These are phyloP conservation scores for Globisporangium takayamanum DNA, from an alignment of 352 stramenopile species.

Conservation along the genomic window DNA sequence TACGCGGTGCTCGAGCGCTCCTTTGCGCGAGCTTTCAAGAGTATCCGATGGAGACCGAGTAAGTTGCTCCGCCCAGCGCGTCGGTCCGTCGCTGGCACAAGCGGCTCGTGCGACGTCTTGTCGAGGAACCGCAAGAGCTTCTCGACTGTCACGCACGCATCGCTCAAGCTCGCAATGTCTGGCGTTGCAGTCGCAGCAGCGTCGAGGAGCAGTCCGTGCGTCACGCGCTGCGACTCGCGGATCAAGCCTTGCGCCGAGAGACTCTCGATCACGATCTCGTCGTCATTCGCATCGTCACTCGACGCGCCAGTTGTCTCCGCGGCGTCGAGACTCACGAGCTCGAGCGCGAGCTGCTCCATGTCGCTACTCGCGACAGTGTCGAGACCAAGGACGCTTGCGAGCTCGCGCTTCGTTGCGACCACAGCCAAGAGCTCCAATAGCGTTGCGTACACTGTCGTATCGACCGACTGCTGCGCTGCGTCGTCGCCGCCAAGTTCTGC, in stretches of 20 bases:
- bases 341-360: conserved; percentile 22
- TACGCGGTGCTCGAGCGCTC: conserved; percentile 24
- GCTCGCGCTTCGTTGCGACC: conserved; percentile 17
- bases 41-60: conserved; percentile 41
- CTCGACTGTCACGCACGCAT: conserved; percentile 32
- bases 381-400: conserved; percentile 32
- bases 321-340: conserved; percentile 41
- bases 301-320: conserved; percentile 15
- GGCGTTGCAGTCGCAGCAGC: conserved; percentile 6
- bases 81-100: conserved; percentile 25
- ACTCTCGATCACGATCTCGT: conserved; percentile 59
- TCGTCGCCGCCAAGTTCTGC: conserved; percentile 17
- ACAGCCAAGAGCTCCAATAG: conserved; percentile 22
- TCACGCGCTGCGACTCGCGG: conserved; percentile 28
- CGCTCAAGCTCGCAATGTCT: conserved; percentile 25
- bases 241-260: conserved; percentile 46
- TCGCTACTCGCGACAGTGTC: conserved; percentile 18
- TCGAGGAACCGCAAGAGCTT: conserved; percentile 44
- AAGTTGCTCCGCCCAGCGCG: conserved; percentile 35
- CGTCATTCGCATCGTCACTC: conserved; percentile 27
- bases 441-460: conserved; percentile 4
- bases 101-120: conserved; percentile 14
- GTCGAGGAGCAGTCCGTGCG: conserved; percentile 16
- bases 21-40: conserved; percentile 40
- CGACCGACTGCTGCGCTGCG: conserved; percentile 6